Evolutionary conservation across 2,329 filamentous ascomycete species (phyloP), one percentile per base, ranked within the genome.

Genomic region (Neurospora sp.): DNA sequence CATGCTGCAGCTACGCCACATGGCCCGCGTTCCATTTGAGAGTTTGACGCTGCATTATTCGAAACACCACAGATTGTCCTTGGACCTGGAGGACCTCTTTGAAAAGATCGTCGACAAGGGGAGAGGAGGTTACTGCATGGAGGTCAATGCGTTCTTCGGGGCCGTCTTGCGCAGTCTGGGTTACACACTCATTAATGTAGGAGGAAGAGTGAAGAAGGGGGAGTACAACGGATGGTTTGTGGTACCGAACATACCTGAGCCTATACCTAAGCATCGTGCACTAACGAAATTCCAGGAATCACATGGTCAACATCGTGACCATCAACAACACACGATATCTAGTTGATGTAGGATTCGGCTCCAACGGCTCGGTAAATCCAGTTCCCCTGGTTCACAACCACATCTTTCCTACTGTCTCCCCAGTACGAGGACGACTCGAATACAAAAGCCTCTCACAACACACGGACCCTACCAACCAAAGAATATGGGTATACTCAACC

Each of bases 291-390:
- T 72, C 77, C 38, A 83, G 87, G 86, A 79, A 80, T 15, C 88
- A 90, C 76, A 86, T 89, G 81, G 80, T 88, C 69, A 86, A 87
- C 74, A 82, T 90, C 69, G 83, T 89, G 66, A 84, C 81, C 36
- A 81, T 91, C 28, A 78, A 80, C 10, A 77, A 78, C 33, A 79
- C 80, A 62, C 78, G 79, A 57, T 86, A 84, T 75, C 77, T 85
- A 72, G 81, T 86, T 37, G 89, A 91, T 75, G 85, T 90, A 15
- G 88, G 86, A 36, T 90, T 89, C 74, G 88, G 88, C 23, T 82
- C 82, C 68, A 83, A 85, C 72, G 76, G 75, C 8, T 71, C 80
- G 4, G 72, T 75, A 36, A 66, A 71, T 0, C 81, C 81, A 4
- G 67, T 82, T 1, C 78, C 75, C 0, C 74, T 82, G 5, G 69